Conservation (phyloP, 306 rosid species). For the Acacia acuminata region DNA sequence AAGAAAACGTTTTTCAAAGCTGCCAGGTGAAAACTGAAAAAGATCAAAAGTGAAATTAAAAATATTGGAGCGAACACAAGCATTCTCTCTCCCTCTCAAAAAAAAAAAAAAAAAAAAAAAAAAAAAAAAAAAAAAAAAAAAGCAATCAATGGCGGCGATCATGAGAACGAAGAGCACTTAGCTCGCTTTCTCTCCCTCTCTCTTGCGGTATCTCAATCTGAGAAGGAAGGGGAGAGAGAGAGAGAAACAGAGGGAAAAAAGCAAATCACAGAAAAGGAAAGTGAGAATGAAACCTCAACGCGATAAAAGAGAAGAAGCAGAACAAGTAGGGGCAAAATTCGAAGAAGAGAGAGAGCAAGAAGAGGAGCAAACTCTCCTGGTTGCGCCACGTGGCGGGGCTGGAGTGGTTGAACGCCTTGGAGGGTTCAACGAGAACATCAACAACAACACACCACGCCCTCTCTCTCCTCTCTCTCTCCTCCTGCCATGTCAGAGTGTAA, state of each 20-base stretch:
- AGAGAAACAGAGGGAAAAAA: background rate
- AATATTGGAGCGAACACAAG: background rate
- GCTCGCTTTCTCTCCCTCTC: background rate
- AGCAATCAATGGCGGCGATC: background rate
- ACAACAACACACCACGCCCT: slow-evolving; percentile 35
- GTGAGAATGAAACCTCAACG: background rate
- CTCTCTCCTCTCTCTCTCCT: slow-evolving; percentile 47
- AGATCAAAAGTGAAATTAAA: background rate
- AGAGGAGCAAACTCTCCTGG: slow-evolving; percentile 23
- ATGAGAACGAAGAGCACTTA: background rate
- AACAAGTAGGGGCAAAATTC: background rate
- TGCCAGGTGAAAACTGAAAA: background rate
- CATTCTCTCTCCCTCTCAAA: background rate
- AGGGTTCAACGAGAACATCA: slow-evolving; percentile 46
- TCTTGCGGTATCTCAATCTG: background rate
- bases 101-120: background rate
- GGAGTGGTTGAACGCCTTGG: slow-evolving; percentile 42
- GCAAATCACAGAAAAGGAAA: background rate
- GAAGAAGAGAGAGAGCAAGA: background rate
- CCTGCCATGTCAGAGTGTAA: slow-evolving; percentile 94
- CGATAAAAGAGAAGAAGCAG: background rate
- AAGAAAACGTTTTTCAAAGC: background rate
- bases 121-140: background rate
- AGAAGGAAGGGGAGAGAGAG: background rate
- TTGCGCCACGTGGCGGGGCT: slow-evolving; percentile 54